These are phyloP conservation scores for Trichoderma orchidacearum DNA, from an alignment of 495 filamentous ascomycete species.

Conservation along the genomic window DNA sequence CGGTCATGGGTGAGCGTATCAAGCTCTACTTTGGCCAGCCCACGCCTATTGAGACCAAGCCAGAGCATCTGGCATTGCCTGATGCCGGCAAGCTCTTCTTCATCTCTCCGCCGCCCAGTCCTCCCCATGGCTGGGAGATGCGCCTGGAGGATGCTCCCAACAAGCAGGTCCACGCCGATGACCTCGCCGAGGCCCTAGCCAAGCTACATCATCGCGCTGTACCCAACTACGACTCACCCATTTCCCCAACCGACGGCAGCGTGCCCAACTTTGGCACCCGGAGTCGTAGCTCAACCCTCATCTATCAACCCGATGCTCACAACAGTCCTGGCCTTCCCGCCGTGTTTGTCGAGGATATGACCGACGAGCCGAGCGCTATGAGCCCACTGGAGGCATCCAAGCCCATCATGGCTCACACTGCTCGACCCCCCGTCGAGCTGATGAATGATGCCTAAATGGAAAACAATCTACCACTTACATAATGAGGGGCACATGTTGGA, in stretches of 20 bases:
- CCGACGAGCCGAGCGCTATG: slow-evolving; percentile 36
- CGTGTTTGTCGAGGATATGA: slow-evolving; percentile 86
- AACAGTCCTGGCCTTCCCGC: slow-evolving; percentile 67
- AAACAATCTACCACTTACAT: background rate
- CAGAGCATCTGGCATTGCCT: slow-evolving; percentile 66
- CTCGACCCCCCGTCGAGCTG: slow-evolving; percentile 79
- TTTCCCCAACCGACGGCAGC: slow-evolving; percentile 17
- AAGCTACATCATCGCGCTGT: slow-evolving; percentile 38
- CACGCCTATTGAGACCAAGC: slow-evolving; percentile 42
- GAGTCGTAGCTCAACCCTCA: slow-evolving; percentile 48
- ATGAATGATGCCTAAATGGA: slow-evolving; percentile 41
- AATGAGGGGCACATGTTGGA: no score
- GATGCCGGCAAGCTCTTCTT: slow-evolving; percentile 89
- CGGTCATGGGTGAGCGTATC: slow-evolving; percentile 54
- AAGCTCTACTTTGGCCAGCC: slow-evolving; percentile 82
- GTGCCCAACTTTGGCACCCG: slow-evolving; percentile 9
- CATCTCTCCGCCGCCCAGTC: slow-evolving; percentile 83
- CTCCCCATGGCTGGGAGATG: slow-evolving; percentile 89
- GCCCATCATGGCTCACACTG: slow-evolving; percentile 59
- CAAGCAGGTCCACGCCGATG: slow-evolving; percentile 81
- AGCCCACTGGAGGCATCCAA: slow-evolving; percentile 31
- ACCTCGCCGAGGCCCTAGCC: slow-evolving; percentile 68
- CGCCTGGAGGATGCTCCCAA: slow-evolving; percentile 84
- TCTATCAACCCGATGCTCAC: slow-evolving; percentile 64
- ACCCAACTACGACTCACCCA: slow-evolving; percentile 4